These are phyloP conservation scores for Galerina marginata DNA, from an alignment of 768 basidiomycete species.

Conservation along the genomic window DNA sequence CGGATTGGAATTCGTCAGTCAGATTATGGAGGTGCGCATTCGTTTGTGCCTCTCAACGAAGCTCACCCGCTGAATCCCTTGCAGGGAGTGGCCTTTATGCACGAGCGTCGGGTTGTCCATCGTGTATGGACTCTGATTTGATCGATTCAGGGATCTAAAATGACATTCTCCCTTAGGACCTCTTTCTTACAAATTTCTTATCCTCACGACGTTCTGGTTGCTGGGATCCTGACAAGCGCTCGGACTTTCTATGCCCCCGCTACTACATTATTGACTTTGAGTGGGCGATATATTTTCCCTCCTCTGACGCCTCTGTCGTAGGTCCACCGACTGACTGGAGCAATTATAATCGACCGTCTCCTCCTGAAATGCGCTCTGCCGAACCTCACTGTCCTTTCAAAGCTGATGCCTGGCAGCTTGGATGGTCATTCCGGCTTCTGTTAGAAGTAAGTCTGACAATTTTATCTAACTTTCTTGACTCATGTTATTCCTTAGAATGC, in stretches of 20 bases:
- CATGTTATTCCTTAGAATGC: background rate
- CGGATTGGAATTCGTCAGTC: background rate
- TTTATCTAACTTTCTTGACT: background rate
- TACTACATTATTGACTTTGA: conserved; percentile 5
- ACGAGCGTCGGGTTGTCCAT: background rate
- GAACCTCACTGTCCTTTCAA: background rate
- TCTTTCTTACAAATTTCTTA: background rate
- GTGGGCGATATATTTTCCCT: background rate
- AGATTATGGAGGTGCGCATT: conserved; percentile 1
- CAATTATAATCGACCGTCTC: background rate
- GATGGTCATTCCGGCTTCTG: background rate
- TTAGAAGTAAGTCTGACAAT: background rate
- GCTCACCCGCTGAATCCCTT: background rate
- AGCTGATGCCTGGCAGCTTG: background rate
- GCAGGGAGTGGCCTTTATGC: conserved; percentile 1
- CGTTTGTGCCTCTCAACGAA: background rate
- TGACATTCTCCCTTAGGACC: background rate
- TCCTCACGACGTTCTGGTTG: background rate
- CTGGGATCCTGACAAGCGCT: too few species aligned
- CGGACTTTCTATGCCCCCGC: background rate
- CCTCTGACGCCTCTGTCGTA: background rate
- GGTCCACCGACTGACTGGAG: background rate
- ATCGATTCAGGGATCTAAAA: background rate
- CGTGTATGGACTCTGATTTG: background rate
- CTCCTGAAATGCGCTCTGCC: background rate